Conservation (phyloP, 148 eudicot species). For the Beta vulgaris region DNA sequence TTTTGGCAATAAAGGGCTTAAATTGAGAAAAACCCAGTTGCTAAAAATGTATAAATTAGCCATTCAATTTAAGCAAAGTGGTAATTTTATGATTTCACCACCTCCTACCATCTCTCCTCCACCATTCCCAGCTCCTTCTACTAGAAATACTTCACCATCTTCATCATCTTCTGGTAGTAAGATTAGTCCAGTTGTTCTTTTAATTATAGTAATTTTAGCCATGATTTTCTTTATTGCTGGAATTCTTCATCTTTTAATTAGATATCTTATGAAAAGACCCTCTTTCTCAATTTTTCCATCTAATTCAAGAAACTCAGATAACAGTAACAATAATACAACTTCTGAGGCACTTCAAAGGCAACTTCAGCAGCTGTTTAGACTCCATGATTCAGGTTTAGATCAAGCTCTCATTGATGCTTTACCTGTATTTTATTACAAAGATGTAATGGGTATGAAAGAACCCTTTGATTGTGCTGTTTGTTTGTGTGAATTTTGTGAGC, state of each 20-base stretch:
- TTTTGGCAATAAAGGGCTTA: slow-evolving; percentile 11
- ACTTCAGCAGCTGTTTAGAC: slow-evolving; percentile 47
- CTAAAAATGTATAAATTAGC: slow-evolving; percentile 29
- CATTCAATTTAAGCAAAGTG: slow-evolving; percentile 24
- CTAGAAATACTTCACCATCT: slow-evolving; percentile 9
- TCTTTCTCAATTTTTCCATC: slow-evolving; percentile 38
- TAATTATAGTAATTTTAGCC: slow-evolving; percentile 46
- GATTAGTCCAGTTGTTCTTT: slow-evolving; percentile 49
- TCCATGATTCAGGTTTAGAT: slow-evolving; percentile 57
- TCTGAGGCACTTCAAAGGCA: slow-evolving; percentile 54
- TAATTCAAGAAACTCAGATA: slow-evolving; percentile 33
- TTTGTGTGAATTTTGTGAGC: slow-evolving; percentile 39
- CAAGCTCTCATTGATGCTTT: slow-evolving; percentile 46
- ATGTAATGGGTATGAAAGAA: slow-evolving; percentile 40
- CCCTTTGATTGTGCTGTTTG: slow-evolving; percentile 59
- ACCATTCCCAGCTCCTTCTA: slow-evolving; percentile 24
- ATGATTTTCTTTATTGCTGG: slow-evolving; percentile 48
- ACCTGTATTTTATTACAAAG: slow-evolving; percentile 43
- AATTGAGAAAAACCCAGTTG: slow-evolving; percentile 24
- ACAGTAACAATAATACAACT: slow-evolving; percentile 9
- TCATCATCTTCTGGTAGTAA: slow-evolving; percentile 25
- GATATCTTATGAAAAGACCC: slow-evolving; percentile 48
- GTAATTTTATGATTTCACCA: slow-evolving; percentile 23
- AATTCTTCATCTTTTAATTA: slow-evolving; percentile 45
- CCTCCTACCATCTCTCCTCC: slow-evolving; percentile 27